phyloP scores from a whole-genome alignment of 2,329 filamentous ascomycete species.

The Domatiomyces globalis region DNA sequence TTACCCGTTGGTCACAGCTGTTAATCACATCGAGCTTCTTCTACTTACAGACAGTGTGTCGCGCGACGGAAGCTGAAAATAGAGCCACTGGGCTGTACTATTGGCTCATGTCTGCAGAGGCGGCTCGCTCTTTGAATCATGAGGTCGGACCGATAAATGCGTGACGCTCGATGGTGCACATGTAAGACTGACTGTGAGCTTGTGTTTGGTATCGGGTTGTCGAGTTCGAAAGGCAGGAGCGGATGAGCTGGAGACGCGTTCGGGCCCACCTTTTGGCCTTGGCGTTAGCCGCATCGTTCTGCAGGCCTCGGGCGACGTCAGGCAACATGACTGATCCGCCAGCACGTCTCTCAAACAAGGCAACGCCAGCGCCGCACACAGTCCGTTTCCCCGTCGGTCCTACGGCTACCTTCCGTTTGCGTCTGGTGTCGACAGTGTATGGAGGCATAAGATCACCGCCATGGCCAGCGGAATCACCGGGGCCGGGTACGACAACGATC shows the following conservation, averaged over 20 bases:
- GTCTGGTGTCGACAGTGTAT: background rate
- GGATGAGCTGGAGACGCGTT: background rate
- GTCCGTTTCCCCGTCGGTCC: background rate
- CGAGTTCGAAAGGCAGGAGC: background rate
- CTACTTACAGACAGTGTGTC: no score
- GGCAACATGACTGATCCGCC: background rate
- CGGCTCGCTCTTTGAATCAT: no score
- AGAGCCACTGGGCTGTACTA: no score
- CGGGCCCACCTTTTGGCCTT: background rate
- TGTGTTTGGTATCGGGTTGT: background rate
- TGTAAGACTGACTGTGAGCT: background rate
- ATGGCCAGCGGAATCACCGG: constrained; percentile 21
- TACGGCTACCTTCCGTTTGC: background rate
- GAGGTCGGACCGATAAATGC: no score
- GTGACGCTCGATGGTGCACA: background rate
- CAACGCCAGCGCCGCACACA: background rate
- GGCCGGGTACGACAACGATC: background rate
- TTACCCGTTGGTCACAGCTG: no score
- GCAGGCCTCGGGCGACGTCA: background rate
- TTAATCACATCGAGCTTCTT: no score
- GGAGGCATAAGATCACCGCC: constrained; percentile 12
- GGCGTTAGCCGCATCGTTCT: background rate
- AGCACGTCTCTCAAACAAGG: background rate
- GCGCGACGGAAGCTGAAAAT: no score
- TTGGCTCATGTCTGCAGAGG: no score